phyloP scores from a whole-genome alignment of 1,284 basidiomycete species.

The Phaffia rhodozyma region DNA sequence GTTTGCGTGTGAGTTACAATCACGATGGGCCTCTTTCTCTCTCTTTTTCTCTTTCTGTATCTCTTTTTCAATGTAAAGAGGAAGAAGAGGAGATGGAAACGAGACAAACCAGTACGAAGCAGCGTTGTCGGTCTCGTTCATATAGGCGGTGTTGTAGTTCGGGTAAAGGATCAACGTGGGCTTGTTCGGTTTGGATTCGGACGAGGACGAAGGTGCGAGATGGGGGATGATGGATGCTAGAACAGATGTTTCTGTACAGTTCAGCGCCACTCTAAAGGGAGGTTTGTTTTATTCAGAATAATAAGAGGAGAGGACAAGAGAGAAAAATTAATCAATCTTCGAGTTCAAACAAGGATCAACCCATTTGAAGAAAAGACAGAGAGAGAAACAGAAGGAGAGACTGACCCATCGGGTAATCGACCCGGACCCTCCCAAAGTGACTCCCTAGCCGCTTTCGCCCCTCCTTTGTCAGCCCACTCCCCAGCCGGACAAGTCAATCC shows the following conservation, averaged over 20 bases:
- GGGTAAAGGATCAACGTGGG: constrained; percentile 16
- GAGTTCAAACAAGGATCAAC: neutral
- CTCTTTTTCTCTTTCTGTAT: no score
- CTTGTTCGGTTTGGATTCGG: neutral
- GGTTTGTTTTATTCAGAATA: neutral
- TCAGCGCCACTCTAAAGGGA: constrained; percentile 12
- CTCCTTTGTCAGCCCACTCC: constrained; percentile 16
- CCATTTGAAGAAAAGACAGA: constrained; percentile 4
- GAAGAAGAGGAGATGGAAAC: neutral
- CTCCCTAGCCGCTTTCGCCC: constrained; percentile 2
- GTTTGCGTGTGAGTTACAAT: no score
- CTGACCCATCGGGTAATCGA: neutral
- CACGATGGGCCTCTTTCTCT: no score
- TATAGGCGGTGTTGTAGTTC: constrained; percentile 14
- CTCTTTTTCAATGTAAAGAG: no score
- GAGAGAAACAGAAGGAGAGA: neutral
- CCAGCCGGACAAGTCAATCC: constrained; percentile 13
- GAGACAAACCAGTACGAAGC: constrained; percentile 13
- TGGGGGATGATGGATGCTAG: constrained; percentile 8
- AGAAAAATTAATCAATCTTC: neutral
- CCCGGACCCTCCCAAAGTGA: constrained; percentile 12
- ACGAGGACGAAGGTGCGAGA: constrained; percentile 2
- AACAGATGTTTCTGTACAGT: constrained; percentile 14
- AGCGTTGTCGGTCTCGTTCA: constrained; percentile 4
- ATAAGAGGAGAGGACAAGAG: neutral